phyloP scores from a whole-genome alignment of 2,329 filamentous ascomycete species.

The Venturia oleaginea region DNA sequence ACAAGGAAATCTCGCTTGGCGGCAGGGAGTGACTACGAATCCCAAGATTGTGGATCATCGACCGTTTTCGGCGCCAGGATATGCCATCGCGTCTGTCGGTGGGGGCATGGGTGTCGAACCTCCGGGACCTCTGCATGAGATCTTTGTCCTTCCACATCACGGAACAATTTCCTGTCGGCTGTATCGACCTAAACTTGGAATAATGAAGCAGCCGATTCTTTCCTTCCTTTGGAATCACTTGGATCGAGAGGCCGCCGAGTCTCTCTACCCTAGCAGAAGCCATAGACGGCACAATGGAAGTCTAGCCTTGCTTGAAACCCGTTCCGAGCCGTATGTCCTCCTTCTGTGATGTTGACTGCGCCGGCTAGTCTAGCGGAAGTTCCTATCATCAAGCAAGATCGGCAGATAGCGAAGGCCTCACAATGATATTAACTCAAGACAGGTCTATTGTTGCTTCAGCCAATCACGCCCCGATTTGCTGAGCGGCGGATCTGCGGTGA shows the following conservation, averaged over 20 bases:
- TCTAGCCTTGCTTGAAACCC: neutral
- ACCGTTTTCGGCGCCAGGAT: neutral
- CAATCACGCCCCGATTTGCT: neutral
- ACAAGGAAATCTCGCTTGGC: neutral
- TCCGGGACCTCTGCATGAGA: neutral
- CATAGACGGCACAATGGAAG: neutral
- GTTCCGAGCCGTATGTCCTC: neutral
- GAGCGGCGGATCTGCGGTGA: neutral
- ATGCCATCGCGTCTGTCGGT: neutral
- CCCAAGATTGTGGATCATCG: neutral
- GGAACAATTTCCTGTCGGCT: neutral
- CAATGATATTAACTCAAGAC: neutral
- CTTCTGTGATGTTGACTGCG: neutral
- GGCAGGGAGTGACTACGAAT: neutral
- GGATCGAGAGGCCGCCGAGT: neutral
- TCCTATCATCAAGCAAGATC: neutral
- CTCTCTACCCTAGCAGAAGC: too few species aligned
- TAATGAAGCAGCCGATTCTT: neutral
- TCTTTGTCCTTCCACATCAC: neutral
- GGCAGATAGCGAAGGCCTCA: neutral
- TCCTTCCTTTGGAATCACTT: neutral
- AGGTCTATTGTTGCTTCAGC: neutral
- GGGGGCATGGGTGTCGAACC: neutral
- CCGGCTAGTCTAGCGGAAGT: neutral
- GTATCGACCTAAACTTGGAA: neutral